Evolutionary conservation across 257 asterid genomes (phyloP).

Genomic region (Coffea eugenioides): DNA sequence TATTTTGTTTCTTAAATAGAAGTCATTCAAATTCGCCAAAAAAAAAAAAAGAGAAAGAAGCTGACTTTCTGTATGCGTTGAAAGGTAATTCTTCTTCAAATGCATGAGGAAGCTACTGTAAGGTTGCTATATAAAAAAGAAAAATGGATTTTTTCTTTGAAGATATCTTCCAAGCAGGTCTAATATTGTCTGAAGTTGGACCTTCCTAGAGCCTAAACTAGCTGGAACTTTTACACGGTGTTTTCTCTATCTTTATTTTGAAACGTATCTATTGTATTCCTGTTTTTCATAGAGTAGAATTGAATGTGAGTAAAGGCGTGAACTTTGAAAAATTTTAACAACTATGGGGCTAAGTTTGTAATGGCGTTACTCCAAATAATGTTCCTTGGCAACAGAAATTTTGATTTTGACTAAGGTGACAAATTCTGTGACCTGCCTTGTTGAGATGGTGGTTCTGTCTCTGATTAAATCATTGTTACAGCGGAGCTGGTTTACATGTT

Average conservation of each 20-base stretch:
- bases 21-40: too few relatives aligned
- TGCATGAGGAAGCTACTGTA: too few relatives aligned
- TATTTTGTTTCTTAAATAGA: neutral
- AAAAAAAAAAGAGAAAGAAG: too few relatives aligned
- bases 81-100: too few relatives aligned
- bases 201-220: neutral
- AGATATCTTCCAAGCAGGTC: neutral
- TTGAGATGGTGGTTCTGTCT: slow-evolving; percentile 16
- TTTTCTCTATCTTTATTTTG: neutral
- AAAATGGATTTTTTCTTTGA: neutral
- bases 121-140: too few relatives aligned
- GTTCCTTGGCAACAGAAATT: too few relatives aligned
- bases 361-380: too few relatives aligned
- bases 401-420: neutral
- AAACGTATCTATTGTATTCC: neutral
- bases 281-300: neutral
- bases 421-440: neutral
- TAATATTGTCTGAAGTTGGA: neutral
- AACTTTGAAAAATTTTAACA: neutral
- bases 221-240: neutral
- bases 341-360: too few relatives aligned
- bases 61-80: too few relatives aligned
- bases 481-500: slow-evolving; percentile 98
- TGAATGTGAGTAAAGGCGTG: neutral
- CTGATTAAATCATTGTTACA: slow-evolving; percentile 37